Base-by-base conservation (phyloP, 129 eudicot species). In the Flaveria sonorensis region DNA sequence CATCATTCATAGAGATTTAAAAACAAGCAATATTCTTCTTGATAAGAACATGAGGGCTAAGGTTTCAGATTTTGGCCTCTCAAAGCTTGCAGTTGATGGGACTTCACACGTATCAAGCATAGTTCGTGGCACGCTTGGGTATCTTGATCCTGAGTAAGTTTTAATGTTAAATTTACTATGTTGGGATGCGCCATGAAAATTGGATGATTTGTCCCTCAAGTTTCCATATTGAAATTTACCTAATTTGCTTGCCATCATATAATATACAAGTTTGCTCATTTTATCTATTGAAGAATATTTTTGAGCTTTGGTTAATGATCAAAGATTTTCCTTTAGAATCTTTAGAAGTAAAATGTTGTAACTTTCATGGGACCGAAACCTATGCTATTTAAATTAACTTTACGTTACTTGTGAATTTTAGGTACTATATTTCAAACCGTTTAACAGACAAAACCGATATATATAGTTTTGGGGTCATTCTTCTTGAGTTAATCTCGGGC, bases 51-150 rank as follows among this genome's bases (percentile, higher is more conserved):
- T 84, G 94, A 85, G 87, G 79, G 99, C 99, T 6, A 94, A 94
- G 87, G 99, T 94, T 75, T 94, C 99, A 16, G 99, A 94, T 87
- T 94, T 94, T 80, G 99, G 99, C 55, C 99, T 94, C 81, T 94
- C 99, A 2, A 94, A 94, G 84, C 92, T 94, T 79, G 93, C 99
- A 19, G 87, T 86, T 32, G 99, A 94, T 52, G 99, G 99, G 71
- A 87, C 88, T 73, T 94, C 99, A 53, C 99, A 94, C 21, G 99
- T 94, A 10, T 94, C 99, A 19, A 94, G 99, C 87, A 89, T 91
- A 6, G 99, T 94, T 79, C 96, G 97, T 68, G 99, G 99, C 81
- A 94, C 99, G 24, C 94, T 94, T 45, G 99, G 99, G 20, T 94
- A 94, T 86, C 90, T 94, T 28, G 99, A 94, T 81, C 99, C 99